These are phyloP conservation scores for Dryadomyces sulphureus DNA, from an alignment of 2,329 filamentous ascomycete species.

Conservation along the genomic window DNA sequence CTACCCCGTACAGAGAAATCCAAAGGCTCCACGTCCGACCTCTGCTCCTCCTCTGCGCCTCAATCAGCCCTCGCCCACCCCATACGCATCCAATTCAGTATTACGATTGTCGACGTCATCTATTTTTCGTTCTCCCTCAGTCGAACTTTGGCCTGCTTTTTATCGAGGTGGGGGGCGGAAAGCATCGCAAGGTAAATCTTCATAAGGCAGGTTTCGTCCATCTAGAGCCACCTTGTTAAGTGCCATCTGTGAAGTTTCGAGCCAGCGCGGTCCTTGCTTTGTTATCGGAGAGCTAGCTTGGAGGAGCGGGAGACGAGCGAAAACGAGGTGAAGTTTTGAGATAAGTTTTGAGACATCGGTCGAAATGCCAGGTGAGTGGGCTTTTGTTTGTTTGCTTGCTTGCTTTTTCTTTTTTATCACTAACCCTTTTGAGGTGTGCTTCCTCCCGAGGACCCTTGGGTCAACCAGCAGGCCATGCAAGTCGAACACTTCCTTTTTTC, in stretches of 20 bases:
- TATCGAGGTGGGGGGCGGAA: not conserved
- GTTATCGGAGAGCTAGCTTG: no score
- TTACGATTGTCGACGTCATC: not conserved
- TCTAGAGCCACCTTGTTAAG: no score
- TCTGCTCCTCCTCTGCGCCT: not conserved
- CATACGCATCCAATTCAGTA: not conserved
- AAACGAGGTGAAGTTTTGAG: no score
- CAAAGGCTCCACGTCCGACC: not conserved
- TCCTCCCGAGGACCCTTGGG: slow-evolving; percentile 10
- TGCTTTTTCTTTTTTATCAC: no score
- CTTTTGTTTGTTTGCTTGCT: not conserved
- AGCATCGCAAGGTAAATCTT: not conserved
- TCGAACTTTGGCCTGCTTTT: not conserved
- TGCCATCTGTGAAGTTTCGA: no score
- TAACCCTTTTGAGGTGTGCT: slow-evolving; percentile 1
- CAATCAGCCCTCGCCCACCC: not conserved
- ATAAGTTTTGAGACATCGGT: not conserved
- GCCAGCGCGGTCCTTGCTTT: no score
- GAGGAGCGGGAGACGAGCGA: no score
- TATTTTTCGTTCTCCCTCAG: not conserved
- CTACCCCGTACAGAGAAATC: no score
- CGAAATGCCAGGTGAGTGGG: not conserved
- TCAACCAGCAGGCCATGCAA: slow-evolving; percentile 17
- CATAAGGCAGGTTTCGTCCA: no score
- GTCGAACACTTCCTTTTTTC: slow-evolving; percentile 4